Base-by-base conservation (phyloP, 768 basidiomycete species). In the Pulveroboletus ravenelii region DNA sequence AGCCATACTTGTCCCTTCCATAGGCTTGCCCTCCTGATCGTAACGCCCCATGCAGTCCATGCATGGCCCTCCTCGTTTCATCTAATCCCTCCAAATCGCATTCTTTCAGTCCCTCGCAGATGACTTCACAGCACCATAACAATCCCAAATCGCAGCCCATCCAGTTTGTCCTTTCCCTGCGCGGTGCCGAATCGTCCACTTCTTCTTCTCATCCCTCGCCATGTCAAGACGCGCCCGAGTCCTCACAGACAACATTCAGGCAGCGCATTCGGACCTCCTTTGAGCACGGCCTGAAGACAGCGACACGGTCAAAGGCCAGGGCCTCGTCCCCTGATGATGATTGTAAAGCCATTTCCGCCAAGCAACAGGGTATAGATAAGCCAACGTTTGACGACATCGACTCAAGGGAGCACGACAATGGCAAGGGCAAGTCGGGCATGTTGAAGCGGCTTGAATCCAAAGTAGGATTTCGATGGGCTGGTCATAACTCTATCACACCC, bases 241-340 rank as follows among this genome's bases (percentile, higher is more conserved):
- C 75, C 15, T 62, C 71, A 0, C 72, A 77, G 36, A 81, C 74
- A 59, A 73, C 82, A 6, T 81, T 88, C 62, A 78, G 40, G 10
- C 62, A 78, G 60, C 79, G 84, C 37, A 68, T 88, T 50, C 80
- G 82, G 48, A 79, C 84, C 3, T 79, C 84, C 6, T 67, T 89
- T 20, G 85, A 85, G 59, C 81, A 86, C 55, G 82, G 79, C 58
- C 55, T 88, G 35, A 79, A 82, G 44, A 77, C 78, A 12, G 83
- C 82, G 45, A 82, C 83, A 10, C 75, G 81, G 47, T 79, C 82
- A 32, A 80, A 72, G 70, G 65, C 62, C 18, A 77, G 76, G 56
- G 41, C 66, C 8, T 59, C 72, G 2, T 45, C 64, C 29, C 57
- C 61, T 34, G 76, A 76, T 56, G 74, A 80, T 38, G 55, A 48